Evolutionary conservation across 805 yeast genomes (phyloP).

Genomic region (Yarrowia deformans): DNA sequence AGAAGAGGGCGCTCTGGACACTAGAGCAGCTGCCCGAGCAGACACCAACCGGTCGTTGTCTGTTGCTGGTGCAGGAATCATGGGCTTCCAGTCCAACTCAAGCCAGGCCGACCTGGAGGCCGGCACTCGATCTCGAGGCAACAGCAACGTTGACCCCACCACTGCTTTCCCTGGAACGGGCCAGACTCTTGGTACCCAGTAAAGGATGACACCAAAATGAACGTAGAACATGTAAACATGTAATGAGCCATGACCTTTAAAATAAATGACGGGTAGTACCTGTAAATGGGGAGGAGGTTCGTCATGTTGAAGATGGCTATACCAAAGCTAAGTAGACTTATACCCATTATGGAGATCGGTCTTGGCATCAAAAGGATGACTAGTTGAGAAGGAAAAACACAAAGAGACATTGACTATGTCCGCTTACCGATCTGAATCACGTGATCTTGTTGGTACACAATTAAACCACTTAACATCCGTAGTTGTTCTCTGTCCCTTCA

Average conservation of each 20-base stretch:
- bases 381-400: too few relatives aligned
- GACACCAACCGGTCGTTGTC: constrained; percentile 22
- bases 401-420: too few relatives aligned
- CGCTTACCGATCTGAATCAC: too few relatives aligned
- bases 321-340: too few relatives aligned
- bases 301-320: too few relatives aligned
- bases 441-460: too few relatives aligned
- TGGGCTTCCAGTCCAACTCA: constrained; percentile 22
- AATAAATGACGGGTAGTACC: neutral
- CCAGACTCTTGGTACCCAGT: constrained; percentile 28
- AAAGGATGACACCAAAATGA: constrained; percentile 17
- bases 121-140: constrained; percentile 24
- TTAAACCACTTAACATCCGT: neutral
- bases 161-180: constrained; percentile 25
- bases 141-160: constrained; percentile 16
- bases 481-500: neutral
- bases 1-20: constrained; percentile 28
- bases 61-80: neutral
- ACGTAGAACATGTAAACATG: constrained; percentile 30
- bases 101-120: constrained; percentile 27
- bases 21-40: constrained; percentile 19
- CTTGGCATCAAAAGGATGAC: too few relatives aligned
- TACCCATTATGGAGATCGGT: too few relatives aligned
- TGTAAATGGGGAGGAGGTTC: too few relatives aligned
- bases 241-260: constrained; percentile 29